Percentiles rank a stretch among this genome's conserved stretches.
Conservation (phyloP, 371 early-diverging fungal species). For the Saksenaea vasiformis region DNA sequence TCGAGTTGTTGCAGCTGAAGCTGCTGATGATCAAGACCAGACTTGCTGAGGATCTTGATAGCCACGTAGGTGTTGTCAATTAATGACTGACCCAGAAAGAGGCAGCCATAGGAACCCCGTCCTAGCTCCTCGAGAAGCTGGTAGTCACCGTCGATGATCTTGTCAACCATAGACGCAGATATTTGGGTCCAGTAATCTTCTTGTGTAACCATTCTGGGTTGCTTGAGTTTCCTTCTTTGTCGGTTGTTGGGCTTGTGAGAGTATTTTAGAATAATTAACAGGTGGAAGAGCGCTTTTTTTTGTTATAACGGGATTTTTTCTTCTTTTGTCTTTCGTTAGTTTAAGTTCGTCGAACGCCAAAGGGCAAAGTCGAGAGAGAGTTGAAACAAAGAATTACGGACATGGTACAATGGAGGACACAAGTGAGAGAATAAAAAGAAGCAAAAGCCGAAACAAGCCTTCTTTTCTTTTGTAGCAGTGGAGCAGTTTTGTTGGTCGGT, state of each 20-base stretch:
- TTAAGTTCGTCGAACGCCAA: conserved; percentile 1
- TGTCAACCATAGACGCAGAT: conserved; percentile 19
- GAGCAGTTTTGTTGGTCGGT: neutral
- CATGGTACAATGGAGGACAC: conserved; percentile 4
- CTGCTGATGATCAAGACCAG: conserved; percentile 59
- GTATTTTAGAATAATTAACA: conserved; percentile 4
- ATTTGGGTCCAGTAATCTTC: conserved; percentile 23
- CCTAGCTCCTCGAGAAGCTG: conserved; percentile 60
- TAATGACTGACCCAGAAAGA: conserved; percentile 57
- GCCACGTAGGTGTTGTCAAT: conserved; percentile 55
- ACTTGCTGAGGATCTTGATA: conserved; percentile 74
- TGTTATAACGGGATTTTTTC: neutral
- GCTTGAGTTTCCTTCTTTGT: conserved; percentile 3
- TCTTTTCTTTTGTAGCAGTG: neutral
- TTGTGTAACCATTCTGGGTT: conserved; percentile 9
- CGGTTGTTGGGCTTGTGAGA: conserved; percentile 1
- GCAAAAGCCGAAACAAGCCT: neutral
- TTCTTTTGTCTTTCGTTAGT: neutral
- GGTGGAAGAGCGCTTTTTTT: neutral
- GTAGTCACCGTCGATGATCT: conserved; percentile 31
- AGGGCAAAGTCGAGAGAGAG: conserved; percentile 2
- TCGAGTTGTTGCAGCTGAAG: conserved; percentile 74
- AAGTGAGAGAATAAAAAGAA: neutral
- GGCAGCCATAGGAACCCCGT: conserved; percentile 64
- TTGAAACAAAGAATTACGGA: neutral